Base-by-base conservation (phyloP, 495 filamentous ascomycete species). In the Hypoxylon rickii region DNA sequence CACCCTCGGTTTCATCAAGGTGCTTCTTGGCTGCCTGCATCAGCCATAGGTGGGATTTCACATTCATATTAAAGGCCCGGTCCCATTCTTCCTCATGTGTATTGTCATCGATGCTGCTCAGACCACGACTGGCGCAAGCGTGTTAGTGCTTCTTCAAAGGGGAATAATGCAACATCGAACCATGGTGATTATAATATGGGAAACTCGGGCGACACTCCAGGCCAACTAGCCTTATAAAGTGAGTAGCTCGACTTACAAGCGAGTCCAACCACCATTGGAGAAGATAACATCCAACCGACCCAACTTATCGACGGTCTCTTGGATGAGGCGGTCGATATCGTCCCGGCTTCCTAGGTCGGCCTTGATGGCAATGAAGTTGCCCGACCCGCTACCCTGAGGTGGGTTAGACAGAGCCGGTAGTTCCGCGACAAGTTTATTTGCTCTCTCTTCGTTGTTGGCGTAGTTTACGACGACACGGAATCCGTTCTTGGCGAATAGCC, bases 231-330 rank as follows among this genome's bases (percentile, higher is more conserved):
- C n/a, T 18, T 36, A n/a, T 37, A 7, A 11, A 44, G 10, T 20
- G 10, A 24, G 34, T 19, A 42, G 24, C 3, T 12, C 21, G 18
- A 51, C 58, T 56, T 42, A 61, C 58, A 79, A 65, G 5, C 67
- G 70, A 7, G 81, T 83, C 80, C 81, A 85, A 34, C 81, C 82
- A 7, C 73, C 77, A 57, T 85, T 85, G 11, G 79, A 82, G 36
- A 83, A 76, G 29, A 83, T 64, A 4, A 79, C 73, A 54, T 84
- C 80, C 1, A 85, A 61, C 6, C 75, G 65, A 20, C 79, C 80
- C 66, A 83, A 79, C 12, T 17, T 56, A 1, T 46, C 45, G 7
- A 79, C 54, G 1, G 72, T 76, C 19, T 79, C 72, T 10, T 63
- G 11, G 11, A 84, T 70, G 1, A 85, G 73, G 12, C 60, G 44